These are phyloP conservation scores for Xylaria sp. DNA, from an alignment of 2,329 filamentous ascomycete species.

Conservation along the genomic window DNA sequence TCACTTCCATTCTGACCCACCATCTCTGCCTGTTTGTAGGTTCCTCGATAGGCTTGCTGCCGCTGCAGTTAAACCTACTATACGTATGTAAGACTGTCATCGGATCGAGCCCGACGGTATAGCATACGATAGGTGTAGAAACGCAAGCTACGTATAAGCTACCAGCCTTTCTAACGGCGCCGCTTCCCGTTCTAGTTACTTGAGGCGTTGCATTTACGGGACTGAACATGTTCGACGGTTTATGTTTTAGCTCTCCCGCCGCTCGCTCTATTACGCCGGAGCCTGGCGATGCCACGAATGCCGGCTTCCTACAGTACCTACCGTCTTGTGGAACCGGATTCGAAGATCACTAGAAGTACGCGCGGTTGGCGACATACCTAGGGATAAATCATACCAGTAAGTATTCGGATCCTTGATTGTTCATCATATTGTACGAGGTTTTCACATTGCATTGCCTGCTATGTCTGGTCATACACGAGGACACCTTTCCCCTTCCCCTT, in stretches of 20 bases:
- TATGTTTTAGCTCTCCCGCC: slow-evolving; percentile 22
- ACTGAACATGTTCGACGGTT: slow-evolving; percentile 19
- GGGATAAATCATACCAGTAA: background rate
- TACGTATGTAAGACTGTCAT: background rate
- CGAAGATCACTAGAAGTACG: background rate
- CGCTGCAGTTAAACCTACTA: background rate
- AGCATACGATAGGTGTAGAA: slow-evolving; percentile 8
- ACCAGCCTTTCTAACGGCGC: slow-evolving; percentile 11
- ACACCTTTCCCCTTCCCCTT: slow-evolving; percentile 9
- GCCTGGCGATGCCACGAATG: slow-evolving; percentile 26
- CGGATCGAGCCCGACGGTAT: slow-evolving; percentile 22
- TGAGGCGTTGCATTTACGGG: slow-evolving; percentile 15
- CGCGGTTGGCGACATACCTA: slow-evolving; percentile 6
- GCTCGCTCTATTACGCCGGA: slow-evolving; percentile 26
- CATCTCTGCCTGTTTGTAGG: slow-evolving; percentile 4
- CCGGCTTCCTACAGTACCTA: slow-evolving; percentile 21
- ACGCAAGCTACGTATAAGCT: background rate
- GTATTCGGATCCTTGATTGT: slow-evolving; percentile 18
- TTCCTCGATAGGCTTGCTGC: slow-evolving; percentile 1
- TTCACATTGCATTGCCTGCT: slow-evolving; percentile 16
- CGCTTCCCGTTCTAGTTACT: slow-evolving; percentile 22
- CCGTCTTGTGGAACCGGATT: slow-evolving; percentile 17
- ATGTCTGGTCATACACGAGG: slow-evolving; percentile 10
- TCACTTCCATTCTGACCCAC: slow-evolving; percentile 33
- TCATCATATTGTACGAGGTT: background rate